Percentiles rank a stretch among this genome's conserved stretches.
Conservation (phyloP, 2,329 filamentous ascomycete species). For the Fusarium udum region DNA sequence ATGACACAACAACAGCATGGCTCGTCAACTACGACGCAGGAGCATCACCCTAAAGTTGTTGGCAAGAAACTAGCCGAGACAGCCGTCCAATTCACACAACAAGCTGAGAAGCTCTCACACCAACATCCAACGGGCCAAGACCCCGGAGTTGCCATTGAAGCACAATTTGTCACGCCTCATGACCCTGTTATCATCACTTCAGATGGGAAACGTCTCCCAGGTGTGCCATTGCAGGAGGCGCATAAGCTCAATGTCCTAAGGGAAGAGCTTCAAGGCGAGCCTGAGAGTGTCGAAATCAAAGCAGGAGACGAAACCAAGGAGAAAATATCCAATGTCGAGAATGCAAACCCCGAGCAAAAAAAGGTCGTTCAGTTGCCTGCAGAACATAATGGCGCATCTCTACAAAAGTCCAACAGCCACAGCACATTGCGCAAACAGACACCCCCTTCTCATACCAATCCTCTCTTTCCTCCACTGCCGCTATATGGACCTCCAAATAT, state of each 20-base stretch:
- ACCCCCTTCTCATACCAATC: constrained; percentile 77
- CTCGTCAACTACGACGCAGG: constrained; percentile 9
- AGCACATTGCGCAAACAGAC: constrained; percentile 58
- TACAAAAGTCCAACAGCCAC: constrained; percentile 57
- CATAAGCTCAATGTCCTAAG: constrained; percentile 73
- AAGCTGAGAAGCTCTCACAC: constrained; percentile 67
- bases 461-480: constrained; percentile 85
- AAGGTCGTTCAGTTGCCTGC: constrained; percentile 42
- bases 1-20: constrained; percentile 29
- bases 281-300: constrained; percentile 42
- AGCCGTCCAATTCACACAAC: constrained; percentile 67
- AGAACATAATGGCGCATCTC: constrained; percentile 46
- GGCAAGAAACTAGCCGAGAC: constrained; percentile 47
- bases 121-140: constrained; percentile 45
- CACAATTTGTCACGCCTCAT: constrained; percentile 72
- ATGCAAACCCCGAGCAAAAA: constrained; percentile 38
- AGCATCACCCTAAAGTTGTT: constrained; percentile 22
- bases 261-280: constrained; percentile 54
- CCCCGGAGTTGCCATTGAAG: constrained; percentile 65
- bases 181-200: constrained; percentile 77
- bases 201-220: constrained; percentile 72
- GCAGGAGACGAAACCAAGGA: constrained; percentile 41
- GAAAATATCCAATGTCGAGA: constrained; percentile 45
- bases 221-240: constrained; percentile 75
- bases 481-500: constrained; percentile 80